A percentile compares a stretch with the other conserved stretches of the same genome.
phyloP scores from a whole-genome alignment of 148 eudicot species.

The Rhododendron ferrugineum region DNA sequence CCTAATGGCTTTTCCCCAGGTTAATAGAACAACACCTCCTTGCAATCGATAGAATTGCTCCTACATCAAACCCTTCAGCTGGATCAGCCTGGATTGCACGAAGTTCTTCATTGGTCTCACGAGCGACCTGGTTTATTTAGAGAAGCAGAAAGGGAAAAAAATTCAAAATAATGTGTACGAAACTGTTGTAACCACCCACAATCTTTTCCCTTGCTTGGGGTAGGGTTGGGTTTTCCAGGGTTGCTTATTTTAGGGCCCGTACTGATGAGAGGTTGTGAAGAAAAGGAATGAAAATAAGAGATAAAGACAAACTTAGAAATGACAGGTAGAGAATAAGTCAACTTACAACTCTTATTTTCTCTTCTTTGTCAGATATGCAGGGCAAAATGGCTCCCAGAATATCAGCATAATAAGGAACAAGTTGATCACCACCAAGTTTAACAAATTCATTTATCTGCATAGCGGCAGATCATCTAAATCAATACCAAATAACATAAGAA shows the following conservation, averaged over 20 bases:
- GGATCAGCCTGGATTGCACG: constrained; percentile 65
- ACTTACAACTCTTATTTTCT: constrained; percentile 92
- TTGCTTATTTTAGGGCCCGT: background rate
- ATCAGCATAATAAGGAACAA: constrained; percentile 93
- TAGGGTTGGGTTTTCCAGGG: background rate
- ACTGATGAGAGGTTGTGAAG: background rate
- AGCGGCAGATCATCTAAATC: constrained; percentile 4
- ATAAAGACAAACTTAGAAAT: background rate
- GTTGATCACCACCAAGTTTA: constrained; percentile 92
- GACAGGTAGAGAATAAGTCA: background rate
- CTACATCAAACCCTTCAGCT: constrained; percentile 88
- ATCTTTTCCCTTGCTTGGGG: background rate
- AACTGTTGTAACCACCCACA: background rate
- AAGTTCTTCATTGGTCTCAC: constrained; percentile 96
- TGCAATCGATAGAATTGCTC: constrained; percentile 81
- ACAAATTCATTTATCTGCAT: constrained; percentile 96
- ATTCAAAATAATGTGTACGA: background rate
- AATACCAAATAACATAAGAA: background rate
- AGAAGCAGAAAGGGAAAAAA: background rate
- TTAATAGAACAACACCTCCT: constrained; percentile 47
- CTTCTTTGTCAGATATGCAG: constrained; percentile 96
- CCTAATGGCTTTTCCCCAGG: constrained; percentile 1
- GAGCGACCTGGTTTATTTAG: constrained; percentile 60
- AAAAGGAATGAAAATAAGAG: background rate
- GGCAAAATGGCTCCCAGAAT: constrained; percentile 93